Evolutionary conservation across 345 rosid genomes (phyloP), one percentile per base, ranked within the genome.

Genomic region (Linum tenue): DNA sequence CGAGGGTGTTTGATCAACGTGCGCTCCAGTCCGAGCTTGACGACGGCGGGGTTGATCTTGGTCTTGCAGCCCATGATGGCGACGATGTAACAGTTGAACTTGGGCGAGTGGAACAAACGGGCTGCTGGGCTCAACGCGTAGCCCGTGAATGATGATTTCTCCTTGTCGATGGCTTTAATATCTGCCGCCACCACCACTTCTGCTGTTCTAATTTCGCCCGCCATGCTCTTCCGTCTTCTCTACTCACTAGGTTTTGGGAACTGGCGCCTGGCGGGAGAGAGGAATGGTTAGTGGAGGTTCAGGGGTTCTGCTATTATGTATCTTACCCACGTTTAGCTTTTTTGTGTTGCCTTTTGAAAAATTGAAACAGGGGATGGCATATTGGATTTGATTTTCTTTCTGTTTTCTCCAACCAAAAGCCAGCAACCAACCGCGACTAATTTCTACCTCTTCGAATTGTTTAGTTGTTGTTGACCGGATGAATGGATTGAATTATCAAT

Each of bases 1-100:
- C 98, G 98, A 73, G 98, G 96, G 67, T 89, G 96, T 50, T 68
- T 81, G 51, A 87, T 69, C 83, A 89, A 72, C 67, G 82, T 75
- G 12, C 83, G 72, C 62, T 66, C 39, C 50, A 89, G 65, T 17
- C 94, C 91, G 31, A 69, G 62, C 56, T 77, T 87, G 48, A 85
- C n/a, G 50, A 71, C 78, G 43, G 38, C 67, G 1, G 86, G 72
- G 59, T 84, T 64, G 57, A 91, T 55, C 48, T 44, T 62, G 1
- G 66, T 83, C 62, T 81, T 80, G 73, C 69, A 66, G 3, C 87
- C 87, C 22, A 83, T 37, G 51, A 79, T 55, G 0, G 77, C 72
- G 2, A 83, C 40, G 35, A 81, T 75, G 72, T 79, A 56, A 60
- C 78, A 75, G 66, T 83, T 81, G 67, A 80, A 77, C 17, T 39